These are phyloP conservation scores for Achlya hypogyna DNA, from an alignment of 352 stramenopile species.

Conservation along the genomic window DNA sequence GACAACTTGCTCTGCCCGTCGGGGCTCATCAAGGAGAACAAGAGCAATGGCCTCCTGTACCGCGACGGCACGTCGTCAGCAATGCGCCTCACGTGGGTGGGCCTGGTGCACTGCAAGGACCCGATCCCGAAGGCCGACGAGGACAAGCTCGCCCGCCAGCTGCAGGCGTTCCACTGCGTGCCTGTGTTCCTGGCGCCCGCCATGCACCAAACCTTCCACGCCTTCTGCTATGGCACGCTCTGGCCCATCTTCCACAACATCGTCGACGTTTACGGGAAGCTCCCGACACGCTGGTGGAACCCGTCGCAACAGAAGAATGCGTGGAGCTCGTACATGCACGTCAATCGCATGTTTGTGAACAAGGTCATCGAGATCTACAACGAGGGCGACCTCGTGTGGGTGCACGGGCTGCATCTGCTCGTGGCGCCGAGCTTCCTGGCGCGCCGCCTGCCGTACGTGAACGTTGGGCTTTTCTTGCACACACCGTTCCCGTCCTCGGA, in stretches of 20 bases:
- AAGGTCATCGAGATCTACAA: constrained; percentile 88
- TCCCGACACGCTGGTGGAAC: constrained; percentile 81
- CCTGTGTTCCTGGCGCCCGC: constrained; percentile 91
- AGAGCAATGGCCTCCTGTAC: constrained; percentile 19
- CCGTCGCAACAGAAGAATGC: constrained; percentile 71
- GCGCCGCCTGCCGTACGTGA: constrained; percentile 85
- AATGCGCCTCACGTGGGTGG: constrained; percentile 81
- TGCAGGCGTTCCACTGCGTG: constrained; percentile 92
- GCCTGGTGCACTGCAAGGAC: constrained; percentile 68
- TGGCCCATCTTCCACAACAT: constrained; percentile 98
- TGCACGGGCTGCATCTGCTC: constrained; percentile 97
- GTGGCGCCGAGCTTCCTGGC: constrained; percentile 96
- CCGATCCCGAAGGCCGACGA: constrained; percentile 75
- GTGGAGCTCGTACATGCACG: constrained; percentile 93
- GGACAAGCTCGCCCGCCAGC: constrained; percentile 55
- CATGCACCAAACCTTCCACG: constrained; percentile 83
- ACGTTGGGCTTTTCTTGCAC: constrained; percentile 97
- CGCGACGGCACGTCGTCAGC: constrained; percentile 34
- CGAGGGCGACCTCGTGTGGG: constrained; percentile 92
- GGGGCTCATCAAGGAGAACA: constrained; percentile 52
- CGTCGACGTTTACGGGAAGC: constrained; percentile 91
- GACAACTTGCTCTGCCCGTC: constrained; percentile 83
- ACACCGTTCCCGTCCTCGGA: constrained; percentile 99
- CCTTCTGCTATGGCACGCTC: constrained; percentile 95
- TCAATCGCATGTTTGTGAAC: constrained; percentile 97